Percentiles rank a stretch among this genome's conserved stretches.
Conservation (phyloP, 306 rosid genomes). For the Coriaria nepalensis region DNA sequence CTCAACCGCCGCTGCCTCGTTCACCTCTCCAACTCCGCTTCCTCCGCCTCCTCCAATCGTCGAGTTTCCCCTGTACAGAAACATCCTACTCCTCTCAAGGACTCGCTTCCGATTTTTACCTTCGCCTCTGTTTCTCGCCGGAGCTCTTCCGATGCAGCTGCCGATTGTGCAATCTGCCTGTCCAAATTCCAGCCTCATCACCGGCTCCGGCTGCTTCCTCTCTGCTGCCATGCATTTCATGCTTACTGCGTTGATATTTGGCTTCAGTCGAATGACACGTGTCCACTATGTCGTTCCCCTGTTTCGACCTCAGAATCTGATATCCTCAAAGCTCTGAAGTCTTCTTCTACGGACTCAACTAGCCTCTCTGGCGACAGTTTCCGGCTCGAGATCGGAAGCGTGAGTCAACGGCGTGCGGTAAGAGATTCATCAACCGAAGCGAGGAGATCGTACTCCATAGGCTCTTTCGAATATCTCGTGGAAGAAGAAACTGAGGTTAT, state of each 20-base stretch:
- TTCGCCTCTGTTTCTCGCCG: conserved; percentile 13
- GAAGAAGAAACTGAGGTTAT: conserved; percentile 58
- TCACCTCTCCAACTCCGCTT: background rate
- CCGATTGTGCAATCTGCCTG: conserved; percentile 30
- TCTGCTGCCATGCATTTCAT: conserved; percentile 74
- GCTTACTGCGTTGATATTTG: conserved; percentile 50
- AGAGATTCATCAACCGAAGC: conserved; percentile 1
- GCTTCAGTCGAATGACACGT: conserved; percentile 56
- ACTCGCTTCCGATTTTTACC: conserved; percentile 9
- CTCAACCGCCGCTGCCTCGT: conserved; percentile 14
- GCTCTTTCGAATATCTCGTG: conserved; percentile 63
- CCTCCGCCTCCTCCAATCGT: background rate
- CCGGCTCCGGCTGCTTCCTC: conserved; percentile 53
- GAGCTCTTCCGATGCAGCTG: conserved; percentile 4
- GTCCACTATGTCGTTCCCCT: conserved; percentile 68
- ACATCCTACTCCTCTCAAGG: background rate
- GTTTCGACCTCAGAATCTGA: conserved; percentile 40
- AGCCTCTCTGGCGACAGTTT: conserved; percentile 22
- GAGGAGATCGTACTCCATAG: conserved; percentile 61
- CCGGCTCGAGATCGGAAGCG: conserved; percentile 52
- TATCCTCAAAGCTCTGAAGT: conserved; percentile 22
- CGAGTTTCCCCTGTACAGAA: background rate
- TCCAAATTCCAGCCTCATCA: conserved; percentile 48
- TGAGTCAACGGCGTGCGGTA: conserved; percentile 23
- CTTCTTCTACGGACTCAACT: background rate